Conservation (phyloP, 805 yeast species). For the Hanseniaspora mollemarum region DNA sequence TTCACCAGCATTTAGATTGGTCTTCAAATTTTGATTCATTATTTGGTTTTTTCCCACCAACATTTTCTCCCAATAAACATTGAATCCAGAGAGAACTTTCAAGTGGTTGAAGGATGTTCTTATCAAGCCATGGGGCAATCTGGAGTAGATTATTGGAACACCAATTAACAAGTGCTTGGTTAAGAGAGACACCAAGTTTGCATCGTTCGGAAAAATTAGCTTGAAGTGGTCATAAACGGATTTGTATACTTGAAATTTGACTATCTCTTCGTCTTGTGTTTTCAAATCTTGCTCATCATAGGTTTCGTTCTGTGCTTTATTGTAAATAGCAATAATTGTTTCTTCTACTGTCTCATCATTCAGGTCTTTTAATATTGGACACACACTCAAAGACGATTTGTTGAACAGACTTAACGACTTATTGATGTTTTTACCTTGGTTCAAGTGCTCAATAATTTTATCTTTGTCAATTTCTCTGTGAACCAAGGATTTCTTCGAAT, state of each 20-base stretch:
- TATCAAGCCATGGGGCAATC: conserved; percentile 12
- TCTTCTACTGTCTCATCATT: neutral
- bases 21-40: neutral
- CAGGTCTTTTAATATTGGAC: conserved; percentile 3
- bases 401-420: neutral
- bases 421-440: neutral
- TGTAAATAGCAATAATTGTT: neutral
- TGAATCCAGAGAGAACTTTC: conserved; percentile 6
- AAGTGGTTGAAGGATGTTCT: conserved; percentile 9
- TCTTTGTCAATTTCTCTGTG: conserved; percentile 4
- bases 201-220: conserved; percentile 1
- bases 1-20: neutral
- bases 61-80: conserved; percentile 12
- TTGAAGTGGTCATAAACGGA: neutral
- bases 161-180: conserved; percentile 11
- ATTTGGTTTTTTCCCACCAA: neutral
- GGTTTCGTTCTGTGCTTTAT: neutral
- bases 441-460: neutral
- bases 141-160: conserved; percentile 11
- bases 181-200: neutral
- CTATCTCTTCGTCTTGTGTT: neutral
- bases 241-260: conserved; percentile 2
- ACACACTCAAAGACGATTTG: conserved; percentile 1
- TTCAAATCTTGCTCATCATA: neutral
- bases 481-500: conserved; percentile 1